Evolutionary conservation across 768 basidiomycete species (phyloP), one percentile per base, ranked within the genome.

Genomic region (Russula abietina): DNA sequence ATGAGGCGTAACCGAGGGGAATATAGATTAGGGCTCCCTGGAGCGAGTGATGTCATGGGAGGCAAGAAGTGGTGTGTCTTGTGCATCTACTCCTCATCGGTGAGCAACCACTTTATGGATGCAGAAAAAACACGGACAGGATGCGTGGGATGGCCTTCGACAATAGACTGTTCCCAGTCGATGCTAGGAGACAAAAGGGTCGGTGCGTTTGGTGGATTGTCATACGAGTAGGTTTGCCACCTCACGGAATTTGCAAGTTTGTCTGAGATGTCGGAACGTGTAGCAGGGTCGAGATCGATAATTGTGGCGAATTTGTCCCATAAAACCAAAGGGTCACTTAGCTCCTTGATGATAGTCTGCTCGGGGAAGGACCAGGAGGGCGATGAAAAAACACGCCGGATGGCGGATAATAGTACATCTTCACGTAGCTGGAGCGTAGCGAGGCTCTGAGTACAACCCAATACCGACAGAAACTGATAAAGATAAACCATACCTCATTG

Each of bases 81-180:
- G 72, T 84, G 82, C 81, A 84, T 82, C 83, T 84, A 45, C 55
- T n/a, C 56, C 32, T 16, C 19, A 48, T 28, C 10, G 39, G 53
- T 59, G 58, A 53, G 14, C 33, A 14, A 41, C 16, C 48, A 56
- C 43, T 16, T 41, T 17, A 28, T 33, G 26, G 38, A 11, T 14
- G 41, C 17, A 1, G 12, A 32, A 22, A 24, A 45, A 22, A 26
- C 16, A 66, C 75, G 62, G 65, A 83, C 83, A 17, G 83, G 82
- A 70, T 85, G 83, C 0, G 80, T 83, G 4, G 82, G 82, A 68
- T 85, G 83, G 0, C 83, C 82, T 69, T 84, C 82, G 22, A 83
- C 80, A 32, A 84, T 82, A 2, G 82, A 83, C 67, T 83, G 81
- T 62, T 85, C 82, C 83, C 83, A 85, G 39, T 75, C 78, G 14